Evolutionary conservation across 2,329 filamentous ascomycete species (phyloP), one percentile per base, ranked within the genome.

Genomic region (Exophiala phaeomuriformis): DNA sequence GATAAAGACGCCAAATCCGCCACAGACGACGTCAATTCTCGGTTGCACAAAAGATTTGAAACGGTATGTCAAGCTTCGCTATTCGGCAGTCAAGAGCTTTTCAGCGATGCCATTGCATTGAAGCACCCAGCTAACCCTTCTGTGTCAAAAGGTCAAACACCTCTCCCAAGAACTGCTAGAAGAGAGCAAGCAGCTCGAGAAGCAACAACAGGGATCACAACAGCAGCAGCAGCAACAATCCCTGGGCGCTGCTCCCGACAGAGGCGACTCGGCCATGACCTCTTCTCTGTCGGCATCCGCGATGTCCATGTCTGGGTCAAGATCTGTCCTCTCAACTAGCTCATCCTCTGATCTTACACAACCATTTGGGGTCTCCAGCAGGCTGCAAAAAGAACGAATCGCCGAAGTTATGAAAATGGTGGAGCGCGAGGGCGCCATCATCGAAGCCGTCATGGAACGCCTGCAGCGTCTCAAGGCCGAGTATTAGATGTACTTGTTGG

Each of bases 341-440:
- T 19, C 19, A 19, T 19, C 12, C 10, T 47, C 43, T n/a, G 48
- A 29, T 36, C 37, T 36, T 40, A 12, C 46, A 4, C n/a, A 27
- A 27, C 36, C 41, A 5, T 51, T 58, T 5, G 46, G 56, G 9
- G 57, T 61, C 5, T 53, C 56, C 10, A 56, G 53, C 42, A 51
- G 70, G 49, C 60, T 76, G 29, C 73, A 76, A 55, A 70, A 70
- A 36, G 71, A 72, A 35, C 73, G 70, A 63, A 65, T 76, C 45
- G 66, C 67, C 1, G 72, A 77, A 62, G 74, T 74, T 4, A 75
- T 75, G 72, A 68, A 65, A 39, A 72, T 77, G 72, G 71, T 77
- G 44, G 74, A 76, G 54, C 66, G 74, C 68, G 74, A 77, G 71
- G 53, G 50, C 9, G 62, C 62, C 3, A 55, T 64, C 28, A 64